A percentile compares a stretch with the other conserved stretches of the same genome.
Conservation (phyloP, 768 basidiomycete species). For the Leccinum disarticulatum region DNA sequence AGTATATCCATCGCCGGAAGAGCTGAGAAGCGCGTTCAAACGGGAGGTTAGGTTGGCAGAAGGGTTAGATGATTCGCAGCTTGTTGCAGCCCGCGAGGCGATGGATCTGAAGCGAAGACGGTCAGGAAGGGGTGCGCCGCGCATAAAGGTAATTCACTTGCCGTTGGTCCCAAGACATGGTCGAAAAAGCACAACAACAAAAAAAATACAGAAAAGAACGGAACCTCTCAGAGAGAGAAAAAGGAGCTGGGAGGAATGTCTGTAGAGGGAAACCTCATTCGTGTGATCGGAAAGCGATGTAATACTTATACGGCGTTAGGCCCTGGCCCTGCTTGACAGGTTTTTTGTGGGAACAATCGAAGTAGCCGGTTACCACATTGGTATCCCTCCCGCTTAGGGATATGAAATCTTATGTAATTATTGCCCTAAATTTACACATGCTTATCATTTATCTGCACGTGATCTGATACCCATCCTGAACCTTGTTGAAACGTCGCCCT, state of each 20-base stretch:
- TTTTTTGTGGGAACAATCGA: neutral
- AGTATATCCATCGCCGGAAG: constrained; percentile 63
- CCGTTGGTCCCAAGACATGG: constrained; percentile 20
- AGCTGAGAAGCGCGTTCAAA: constrained; percentile 61
- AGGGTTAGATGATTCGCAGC: constrained; percentile 50
- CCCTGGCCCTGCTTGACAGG: neutral
- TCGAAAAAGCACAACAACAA: neutral
- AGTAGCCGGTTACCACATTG: neutral
- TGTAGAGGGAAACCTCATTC: neutral
- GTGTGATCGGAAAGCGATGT: neutral
- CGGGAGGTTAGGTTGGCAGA: constrained; percentile 62
- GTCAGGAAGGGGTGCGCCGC: constrained; percentile 4
- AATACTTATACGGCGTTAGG: neutral
- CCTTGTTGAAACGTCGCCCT: neutral
- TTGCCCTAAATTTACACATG: neutral
- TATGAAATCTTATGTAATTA: neutral
- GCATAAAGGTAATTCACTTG: neutral
- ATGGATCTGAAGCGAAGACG: constrained; percentile 1
- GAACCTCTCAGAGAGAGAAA: neutral
- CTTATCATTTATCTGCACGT: constrained; percentile 5
- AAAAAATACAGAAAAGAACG: neutral
- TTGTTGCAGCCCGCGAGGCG: constrained; percentile 1
- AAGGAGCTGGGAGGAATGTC: neutral
- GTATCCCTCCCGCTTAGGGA: neutral
- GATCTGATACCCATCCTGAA: constrained; percentile 3